phyloP scores from a whole-genome alignment of 176 grass and related monocot species.

The Dactylis glomerata region DNA sequence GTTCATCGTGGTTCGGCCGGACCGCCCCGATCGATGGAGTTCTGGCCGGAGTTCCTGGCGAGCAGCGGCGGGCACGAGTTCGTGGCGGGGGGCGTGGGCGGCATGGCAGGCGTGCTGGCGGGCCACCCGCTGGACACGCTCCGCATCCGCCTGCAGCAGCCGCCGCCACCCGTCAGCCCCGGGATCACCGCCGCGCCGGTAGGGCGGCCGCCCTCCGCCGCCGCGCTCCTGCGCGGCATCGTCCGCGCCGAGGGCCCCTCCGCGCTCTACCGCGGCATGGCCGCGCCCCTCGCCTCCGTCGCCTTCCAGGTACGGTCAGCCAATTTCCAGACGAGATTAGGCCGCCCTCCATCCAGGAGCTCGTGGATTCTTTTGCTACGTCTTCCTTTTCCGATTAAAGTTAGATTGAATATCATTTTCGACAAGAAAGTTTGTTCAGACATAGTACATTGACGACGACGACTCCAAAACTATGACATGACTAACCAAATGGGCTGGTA shows the following conservation, averaged over 20 bases:
- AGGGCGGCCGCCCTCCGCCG: conserved; percentile 33
- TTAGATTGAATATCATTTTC: not conserved
- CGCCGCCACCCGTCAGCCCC: conserved; percentile 28
- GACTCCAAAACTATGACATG: not conserved
- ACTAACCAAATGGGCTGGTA: not conserved
- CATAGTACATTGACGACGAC: no score
- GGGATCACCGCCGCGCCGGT: conserved; percentile 17
- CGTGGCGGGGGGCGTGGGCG: conserved; percentile 75
- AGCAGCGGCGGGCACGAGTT: conserved; percentile 81
- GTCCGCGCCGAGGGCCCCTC: conserved; percentile 68
- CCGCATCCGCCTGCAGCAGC: conserved; percentile 86
- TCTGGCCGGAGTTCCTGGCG: conserved; percentile 97
- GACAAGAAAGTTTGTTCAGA: not conserved
- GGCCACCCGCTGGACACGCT: conserved; percentile 94
- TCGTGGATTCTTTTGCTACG: not conserved
- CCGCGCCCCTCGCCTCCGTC: conserved; percentile 78
- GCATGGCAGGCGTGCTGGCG: conserved; percentile 87
- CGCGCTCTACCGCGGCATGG: conserved; percentile 98
- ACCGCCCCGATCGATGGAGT: conserved; percentile 56
- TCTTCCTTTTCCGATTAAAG: conserved; percentile 1
- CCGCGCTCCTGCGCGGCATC: conserved; percentile 63
- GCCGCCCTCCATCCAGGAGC: no score
- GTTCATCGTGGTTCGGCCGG: not conserved
- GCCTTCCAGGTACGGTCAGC: conserved; percentile 76
- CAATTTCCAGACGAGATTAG: not conserved